Evolutionary conservation across 1,284 basidiomycete species (phyloP).

Genomic region (Apiotrichum laibachii): DNA sequence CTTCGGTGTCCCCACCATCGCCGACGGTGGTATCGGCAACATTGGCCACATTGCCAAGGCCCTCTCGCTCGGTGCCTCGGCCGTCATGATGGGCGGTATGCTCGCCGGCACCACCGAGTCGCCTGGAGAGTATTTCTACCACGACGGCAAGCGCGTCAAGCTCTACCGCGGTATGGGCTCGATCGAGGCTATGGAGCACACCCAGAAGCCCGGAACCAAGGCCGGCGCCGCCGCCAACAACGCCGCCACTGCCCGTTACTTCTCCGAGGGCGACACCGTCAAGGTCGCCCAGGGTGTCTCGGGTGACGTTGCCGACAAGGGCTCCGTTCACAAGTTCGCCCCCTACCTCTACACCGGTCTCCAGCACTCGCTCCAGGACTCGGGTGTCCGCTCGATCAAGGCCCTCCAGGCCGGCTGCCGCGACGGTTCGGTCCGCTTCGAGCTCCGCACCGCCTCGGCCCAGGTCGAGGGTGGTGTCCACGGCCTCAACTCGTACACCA

Average conservation of each 20-base stretch:
- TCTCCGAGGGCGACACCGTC: constrained; percentile 89
- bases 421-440: constrained; percentile 75
- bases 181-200: constrained; percentile 92
- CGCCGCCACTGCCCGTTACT: constrained; percentile 94
- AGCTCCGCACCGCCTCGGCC: constrained; percentile 89
- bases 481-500: constrained; percentile 73
- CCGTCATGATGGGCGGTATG: constrained; percentile 98
- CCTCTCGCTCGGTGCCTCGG: constrained; percentile 84
- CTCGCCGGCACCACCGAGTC: constrained; percentile 96
- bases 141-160: constrained; percentile 98
- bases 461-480: constrained; percentile 96
- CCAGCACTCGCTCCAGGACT: constrained; percentile 94
- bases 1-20: constrained; percentile 95
- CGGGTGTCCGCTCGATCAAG: constrained; percentile 66
- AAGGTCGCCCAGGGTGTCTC: constrained; percentile 98
- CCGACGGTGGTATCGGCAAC: constrained; percentile 95
- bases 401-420: constrained; percentile 63
- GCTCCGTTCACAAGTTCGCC: constrained; percentile 82
- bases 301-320: constrained; percentile 97
- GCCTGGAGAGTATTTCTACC: constrained; percentile 98
- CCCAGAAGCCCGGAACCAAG: constrained; percentile 59
- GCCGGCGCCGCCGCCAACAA: constrained; percentile 66
- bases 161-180: constrained; percentile 98
- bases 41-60: constrained; percentile 99
- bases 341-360: constrained; percentile 90